These are phyloP conservation scores for Protomyces arabidopsidicola DNA, from an alignment of 1,139 yeast species.

Conservation along the genomic window DNA sequence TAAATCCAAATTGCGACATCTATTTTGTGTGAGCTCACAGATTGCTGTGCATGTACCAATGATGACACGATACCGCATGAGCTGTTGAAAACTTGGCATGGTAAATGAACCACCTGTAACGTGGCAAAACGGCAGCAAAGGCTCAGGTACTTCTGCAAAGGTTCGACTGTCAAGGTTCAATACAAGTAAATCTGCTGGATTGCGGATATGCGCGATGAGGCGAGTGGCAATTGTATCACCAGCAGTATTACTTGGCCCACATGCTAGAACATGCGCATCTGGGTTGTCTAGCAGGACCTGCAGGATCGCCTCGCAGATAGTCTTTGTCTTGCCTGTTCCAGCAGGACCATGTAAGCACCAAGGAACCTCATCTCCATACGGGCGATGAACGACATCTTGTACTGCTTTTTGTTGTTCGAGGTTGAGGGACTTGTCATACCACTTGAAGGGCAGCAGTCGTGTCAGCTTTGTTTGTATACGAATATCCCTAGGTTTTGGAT, in stretches of 20 bases:
- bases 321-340: slow-evolving; percentile 34
- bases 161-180: slow-evolving; percentile 28
- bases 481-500: slow-evolving; percentile 28
- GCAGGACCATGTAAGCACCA: slow-evolving; percentile 33
- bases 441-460: slow-evolving; percentile 25
- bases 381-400: slow-evolving; percentile 23
- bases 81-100: slow-evolving; percentile 28
- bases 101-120: slow-evolving; percentile 29
- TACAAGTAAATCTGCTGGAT: slow-evolving; percentile 29
- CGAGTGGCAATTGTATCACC: slow-evolving; percentile 33
- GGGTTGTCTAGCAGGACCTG: slow-evolving; percentile 25
- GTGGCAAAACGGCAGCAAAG: slow-evolving; percentile 30
- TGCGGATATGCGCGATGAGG: slow-evolving; percentile 19
- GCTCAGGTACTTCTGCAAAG: slow-evolving; percentile 32
- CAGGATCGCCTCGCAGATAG: slow-evolving; percentile 31
- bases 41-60: slow-evolving; percentile 32
- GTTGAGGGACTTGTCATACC: slow-evolving; percentile 30
- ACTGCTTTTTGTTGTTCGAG: slow-evolving; percentile 29
- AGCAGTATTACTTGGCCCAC: slow-evolving; percentile 33
- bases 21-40: slow-evolving; percentile 26
- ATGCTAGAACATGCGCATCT: slow-evolving; percentile 7
- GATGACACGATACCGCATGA: slow-evolving; percentile 29
- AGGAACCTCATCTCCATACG: slow-evolving; percentile 29
- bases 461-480: slow-evolving; percentile 23
- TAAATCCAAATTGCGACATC: slow-evolving; percentile 29